A percentile compares a stretch with the other conserved stretches of the same genome.
These are phyloP conservation scores for Lagenaria siceraria DNA, from an alignment of 306 rosid genomes.

Conservation along the genomic window DNA sequence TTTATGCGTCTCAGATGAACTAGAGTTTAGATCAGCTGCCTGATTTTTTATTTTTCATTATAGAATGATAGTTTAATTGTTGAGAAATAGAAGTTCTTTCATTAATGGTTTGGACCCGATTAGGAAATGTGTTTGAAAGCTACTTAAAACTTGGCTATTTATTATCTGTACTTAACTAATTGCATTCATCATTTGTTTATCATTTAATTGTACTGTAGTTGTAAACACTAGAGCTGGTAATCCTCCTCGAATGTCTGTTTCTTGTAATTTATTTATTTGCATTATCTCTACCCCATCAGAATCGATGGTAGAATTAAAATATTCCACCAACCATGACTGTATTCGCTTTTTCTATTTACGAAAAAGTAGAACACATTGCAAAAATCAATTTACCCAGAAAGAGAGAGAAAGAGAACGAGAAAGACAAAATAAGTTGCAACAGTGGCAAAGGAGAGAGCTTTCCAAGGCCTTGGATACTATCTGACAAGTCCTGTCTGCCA, in stretches of 20 bases:
- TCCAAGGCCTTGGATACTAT: constrained; percentile 76
- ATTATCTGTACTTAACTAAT: not conserved
- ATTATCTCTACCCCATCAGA: not conserved
- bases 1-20: not conserved
- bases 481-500: constrained; percentile 77
- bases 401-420: not conserved
- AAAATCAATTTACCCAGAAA: not conserved
- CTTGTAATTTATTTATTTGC: not conserved
- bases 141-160: not conserved
- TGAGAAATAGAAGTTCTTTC: not conserved
- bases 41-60: not conserved
- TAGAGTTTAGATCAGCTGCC: not conserved
- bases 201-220: not conserved
- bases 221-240: not conserved
- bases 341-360: not conserved
- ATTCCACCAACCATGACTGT: not conserved
- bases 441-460: constrained; percentile 13
- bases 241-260: not conserved
- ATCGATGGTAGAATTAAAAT: not conserved
- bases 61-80: not conserved
- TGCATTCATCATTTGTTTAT: not conserved
- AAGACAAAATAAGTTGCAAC: constrained; percentile 3
- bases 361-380: not conserved
- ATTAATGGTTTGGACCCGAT: not conserved
- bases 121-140: not conserved